Evolutionary conservation across 805 yeast species (phyloP).

Genomic region (Pichia occidentalis): DNA sequence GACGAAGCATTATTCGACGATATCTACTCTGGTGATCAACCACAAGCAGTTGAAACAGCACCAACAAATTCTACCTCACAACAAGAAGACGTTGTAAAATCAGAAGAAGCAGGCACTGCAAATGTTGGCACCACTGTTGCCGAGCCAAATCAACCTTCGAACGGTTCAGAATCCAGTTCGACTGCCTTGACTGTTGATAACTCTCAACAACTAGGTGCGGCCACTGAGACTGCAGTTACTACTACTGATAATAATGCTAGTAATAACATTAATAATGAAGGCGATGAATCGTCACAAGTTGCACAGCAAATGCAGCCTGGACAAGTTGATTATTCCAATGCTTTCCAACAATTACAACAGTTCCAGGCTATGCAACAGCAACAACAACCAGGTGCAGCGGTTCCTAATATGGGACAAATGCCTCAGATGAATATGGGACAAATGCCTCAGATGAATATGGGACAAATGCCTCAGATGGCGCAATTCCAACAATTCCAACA

Average conservation of each 20-base stretch:
- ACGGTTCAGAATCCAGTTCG: not conserved
- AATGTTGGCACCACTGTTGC: not conserved
- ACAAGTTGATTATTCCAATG: slow-evolving; percentile 6
- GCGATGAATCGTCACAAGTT: slow-evolving; percentile 1
- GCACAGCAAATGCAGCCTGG: not conserved
- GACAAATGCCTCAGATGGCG: not conserved
- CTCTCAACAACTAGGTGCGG: not conserved
- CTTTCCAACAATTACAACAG: too few species aligned
- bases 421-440: too few species aligned
- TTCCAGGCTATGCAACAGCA: slow-evolving; percentile 6
- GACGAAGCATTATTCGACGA: slow-evolving; percentile 94
- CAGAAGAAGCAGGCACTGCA: slow-evolving; percentile 8
- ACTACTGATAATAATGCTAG: not conserved
- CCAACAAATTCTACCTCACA: slow-evolving; percentile 17
- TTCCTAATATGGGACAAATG: slow-evolving; percentile 5
- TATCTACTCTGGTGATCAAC: slow-evolving; percentile 47
- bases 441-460: not conserved
- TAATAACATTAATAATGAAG: not conserved
- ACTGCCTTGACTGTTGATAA: not conserved
- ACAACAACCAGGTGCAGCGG: slow-evolving; percentile 2
- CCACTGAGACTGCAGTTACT: not conserved
- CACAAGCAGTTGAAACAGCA: slow-evolving; percentile 17
- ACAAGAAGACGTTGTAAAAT: slow-evolving; percentile 1
- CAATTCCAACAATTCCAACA: slow-evolving; percentile 6
- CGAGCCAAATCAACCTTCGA: not conserved